Conservation (phyloP, 2,329 filamentous ascomycete species). For the Sporothrix phasma region DNA sequence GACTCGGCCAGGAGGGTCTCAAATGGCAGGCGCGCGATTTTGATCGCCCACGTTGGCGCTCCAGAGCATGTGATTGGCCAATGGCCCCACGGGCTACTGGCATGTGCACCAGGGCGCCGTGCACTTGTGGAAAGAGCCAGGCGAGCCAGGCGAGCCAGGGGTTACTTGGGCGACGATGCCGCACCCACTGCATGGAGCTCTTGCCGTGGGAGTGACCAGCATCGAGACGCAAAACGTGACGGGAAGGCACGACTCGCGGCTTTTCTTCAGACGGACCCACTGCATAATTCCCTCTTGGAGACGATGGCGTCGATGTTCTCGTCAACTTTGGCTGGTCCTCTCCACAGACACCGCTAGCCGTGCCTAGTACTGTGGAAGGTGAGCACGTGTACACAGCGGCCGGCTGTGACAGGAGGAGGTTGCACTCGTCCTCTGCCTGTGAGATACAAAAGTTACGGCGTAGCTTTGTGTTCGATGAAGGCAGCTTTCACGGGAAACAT, state of each 20-base stretch:
- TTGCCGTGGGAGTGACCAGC: background rate
- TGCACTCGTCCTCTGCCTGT: no score
- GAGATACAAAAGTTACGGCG: no score
- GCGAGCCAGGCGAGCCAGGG: background rate
- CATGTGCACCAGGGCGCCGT: background rate
- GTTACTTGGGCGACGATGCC: background rate
- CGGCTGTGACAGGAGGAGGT: background rate
- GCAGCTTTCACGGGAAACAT: background rate
- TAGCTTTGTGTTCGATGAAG: no score
- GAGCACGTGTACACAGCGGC: background rate
- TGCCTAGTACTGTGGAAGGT: background rate
- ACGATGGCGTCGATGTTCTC: no score
- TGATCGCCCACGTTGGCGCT: slow-evolving; percentile 7
- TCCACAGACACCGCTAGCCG: background rate
- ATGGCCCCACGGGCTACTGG: background rate
- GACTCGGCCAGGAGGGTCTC: background rate
- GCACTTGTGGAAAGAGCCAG: background rate
- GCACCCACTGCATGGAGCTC: background rate
- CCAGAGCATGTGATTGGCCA: slow-evolving; percentile 9
- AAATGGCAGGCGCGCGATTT: slow-evolving; percentile 11
- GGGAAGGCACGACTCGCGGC: background rate
- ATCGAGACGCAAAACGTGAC: background rate
- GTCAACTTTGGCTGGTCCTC: background rate
- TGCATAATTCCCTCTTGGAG: background rate
- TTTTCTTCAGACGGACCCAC: background rate